Evolutionary conservation across 78 protist genomes (phyloP), one percentile per base, ranked within the genome.

Genomic region (Cavenderia fasciculata): DNA sequence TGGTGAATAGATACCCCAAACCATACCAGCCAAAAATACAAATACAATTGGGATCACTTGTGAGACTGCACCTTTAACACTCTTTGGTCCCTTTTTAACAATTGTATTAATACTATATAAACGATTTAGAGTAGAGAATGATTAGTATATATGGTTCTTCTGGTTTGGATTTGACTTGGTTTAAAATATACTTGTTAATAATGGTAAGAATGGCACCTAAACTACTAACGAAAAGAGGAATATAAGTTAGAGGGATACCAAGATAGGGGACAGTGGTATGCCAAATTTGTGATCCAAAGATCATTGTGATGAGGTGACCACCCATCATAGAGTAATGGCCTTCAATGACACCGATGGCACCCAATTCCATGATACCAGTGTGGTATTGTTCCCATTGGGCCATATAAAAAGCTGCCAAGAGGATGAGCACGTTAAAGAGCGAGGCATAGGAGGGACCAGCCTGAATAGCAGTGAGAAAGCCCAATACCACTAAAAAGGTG

Each of bases 301-400:
- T 12, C 21, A n/a, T 44, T 2, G 87, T 87, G 0, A 87, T 31
- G 2, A 74, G 21, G 46, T 87, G 93, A 47, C 76, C 86, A 2
- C 49, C 14, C 49, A 87, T 87, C 65, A 75, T 77, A 18, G 41
- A 46, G 59, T 65, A 52, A 21, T 87, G 93, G 16, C 76, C 70
- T 65, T 87, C 93, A 4, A 69, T 74, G 10, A 71, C 77, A 38
- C 87, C 87, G 4, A 59, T 29, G 57, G n/a, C 31, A 31, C 93
- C 93, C 7, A 87, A 40, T 21, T 46, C 71, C 87, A 87, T 77
- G 0, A 77, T 51, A 25, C 62, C 93, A 3, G 93, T 87, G 21
- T 75, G 85, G 43, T 90, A 90, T 74, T 90, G 91, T 56, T 90
- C 94, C 73, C 87, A 70, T 59, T 90, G 94, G 1, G 94, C 87